phyloP scores from a whole-genome alignment of 805 yeast genomes.

The Brettanomyces sp. region DNA sequence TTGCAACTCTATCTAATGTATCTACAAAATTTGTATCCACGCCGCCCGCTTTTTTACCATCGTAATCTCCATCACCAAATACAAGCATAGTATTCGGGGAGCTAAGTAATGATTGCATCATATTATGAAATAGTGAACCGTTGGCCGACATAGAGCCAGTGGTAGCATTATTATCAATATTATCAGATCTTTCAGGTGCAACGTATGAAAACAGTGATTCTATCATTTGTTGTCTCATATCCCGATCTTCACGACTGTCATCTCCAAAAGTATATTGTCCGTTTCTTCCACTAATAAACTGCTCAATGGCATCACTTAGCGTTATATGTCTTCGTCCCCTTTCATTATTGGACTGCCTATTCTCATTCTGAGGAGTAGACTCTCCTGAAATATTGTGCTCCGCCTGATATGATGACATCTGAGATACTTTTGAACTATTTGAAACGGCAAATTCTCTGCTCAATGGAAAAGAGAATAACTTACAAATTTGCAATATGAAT shows the following conservation, averaged over 20 bases:
- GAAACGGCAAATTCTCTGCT: too few species aligned
- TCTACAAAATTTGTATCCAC: slow-evolving; percentile 67
- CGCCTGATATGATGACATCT: slow-evolving; percentile 9
- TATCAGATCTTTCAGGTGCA: background rate
- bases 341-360: background rate
- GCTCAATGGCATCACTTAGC: slow-evolving; percentile 8
- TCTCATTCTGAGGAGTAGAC: background rate
- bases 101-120: slow-evolving; percentile 6
- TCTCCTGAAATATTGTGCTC: slow-evolving; percentile 11
- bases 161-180: too few species aligned
- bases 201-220: slow-evolving; percentile 2
- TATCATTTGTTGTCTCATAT: background rate
- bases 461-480: too few species aligned
- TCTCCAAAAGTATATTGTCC: background rate
- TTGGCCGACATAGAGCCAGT: too few species aligned
- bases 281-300: slow-evolving; percentile 4
- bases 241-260: background rate
- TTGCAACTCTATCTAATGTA: slow-evolving; percentile 57
- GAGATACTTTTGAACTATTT: too few species aligned
- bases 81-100: slow-evolving; percentile 5
- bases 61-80: slow-evolving; percentile 1
- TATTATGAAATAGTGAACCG: slow-evolving; percentile 2
- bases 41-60: slow-evolving; percentile 27
- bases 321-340: slow-evolving; percentile 4
- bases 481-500: too few species aligned